Percentiles rank a stretch among this genome's conserved stretches.
Conservation (phyloP, 31 red algal species). For the Porphyra umbilicalis region DNA sequence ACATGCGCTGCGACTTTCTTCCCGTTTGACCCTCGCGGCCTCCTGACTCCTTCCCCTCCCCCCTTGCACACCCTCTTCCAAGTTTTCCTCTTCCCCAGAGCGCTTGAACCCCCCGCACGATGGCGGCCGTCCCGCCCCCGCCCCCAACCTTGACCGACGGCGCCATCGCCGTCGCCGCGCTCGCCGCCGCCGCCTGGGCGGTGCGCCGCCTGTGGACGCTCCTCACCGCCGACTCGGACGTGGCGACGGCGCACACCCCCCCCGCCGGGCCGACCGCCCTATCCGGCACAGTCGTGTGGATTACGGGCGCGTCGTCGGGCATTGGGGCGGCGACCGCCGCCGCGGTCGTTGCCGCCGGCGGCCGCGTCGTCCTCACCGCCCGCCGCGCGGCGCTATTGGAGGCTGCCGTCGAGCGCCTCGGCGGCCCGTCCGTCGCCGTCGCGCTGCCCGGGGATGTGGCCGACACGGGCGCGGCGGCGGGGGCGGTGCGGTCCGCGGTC, state of each 20-base stretch:
- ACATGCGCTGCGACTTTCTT: no score
- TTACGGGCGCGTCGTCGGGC: slow-evolving; percentile 88
- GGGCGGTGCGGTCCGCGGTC: slow-evolving; percentile 9
- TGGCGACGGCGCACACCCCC: slow-evolving; percentile 11
- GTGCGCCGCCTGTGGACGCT: slow-evolving; percentile 14
- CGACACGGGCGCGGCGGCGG: slow-evolving; percentile 23
- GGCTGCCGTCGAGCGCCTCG: slow-evolving; percentile 26
- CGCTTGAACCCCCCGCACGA: no score
- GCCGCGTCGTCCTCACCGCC: slow-evolving; percentile 68
- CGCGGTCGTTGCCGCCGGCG: slow-evolving; percentile 48
- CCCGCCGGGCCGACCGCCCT: slow-evolving; percentile 12
- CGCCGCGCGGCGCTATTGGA: slow-evolving; percentile 42
- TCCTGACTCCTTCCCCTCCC: no score
- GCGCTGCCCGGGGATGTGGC: slow-evolving; percentile 36
- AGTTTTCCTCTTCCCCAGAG: no score
- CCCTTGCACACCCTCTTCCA: no score
- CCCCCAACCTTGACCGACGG: no score
- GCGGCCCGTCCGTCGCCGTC: slow-evolving; percentile 17
- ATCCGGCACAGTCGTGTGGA: slow-evolving; percentile 54
- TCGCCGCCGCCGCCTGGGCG: slow-evolving; percentile 5
- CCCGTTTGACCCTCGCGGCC: no score
- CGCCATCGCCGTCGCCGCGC: neutral
- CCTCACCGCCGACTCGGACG: slow-evolving; percentile 38
- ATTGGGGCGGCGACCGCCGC: slow-evolving; percentile 61
- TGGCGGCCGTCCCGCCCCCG: no score